Evolutionary conservation across 495 filamentous ascomycete genomes (phyloP).

Genomic region (Hypoxylon fuscum): DNA sequence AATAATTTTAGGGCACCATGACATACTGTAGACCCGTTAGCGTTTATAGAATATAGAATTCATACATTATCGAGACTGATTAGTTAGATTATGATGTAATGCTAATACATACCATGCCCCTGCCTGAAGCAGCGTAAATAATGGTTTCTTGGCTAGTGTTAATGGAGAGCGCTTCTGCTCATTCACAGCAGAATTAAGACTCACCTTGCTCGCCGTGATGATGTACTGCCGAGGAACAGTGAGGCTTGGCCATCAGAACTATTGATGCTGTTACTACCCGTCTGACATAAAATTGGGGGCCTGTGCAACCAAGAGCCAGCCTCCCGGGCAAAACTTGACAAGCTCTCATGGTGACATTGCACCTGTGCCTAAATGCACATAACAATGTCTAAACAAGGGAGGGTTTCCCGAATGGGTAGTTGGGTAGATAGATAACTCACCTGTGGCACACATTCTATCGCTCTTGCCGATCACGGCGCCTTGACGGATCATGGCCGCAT

Average conservation of each 20-base stretch:
- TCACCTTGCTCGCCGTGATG: conserved; percentile 61
- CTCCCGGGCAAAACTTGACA: conserved; percentile 1
- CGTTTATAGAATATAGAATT: conserved; percentile 3
- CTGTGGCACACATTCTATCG: conserved; percentile 65
- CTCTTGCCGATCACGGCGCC: conserved; percentile 67
- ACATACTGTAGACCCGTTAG: conserved; percentile 31
- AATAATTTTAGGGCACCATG: neutral
- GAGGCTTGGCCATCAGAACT: conserved; percentile 57
- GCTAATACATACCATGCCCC: conserved; percentile 42
- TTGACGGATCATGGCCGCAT: conserved; percentile 48
- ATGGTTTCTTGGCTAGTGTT: conserved; percentile 52
- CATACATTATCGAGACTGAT: neutral
- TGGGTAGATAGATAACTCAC: conserved; percentile 44
- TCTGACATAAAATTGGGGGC: conserved; percentile 22
- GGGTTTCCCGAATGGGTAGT: conserved; percentile 3
- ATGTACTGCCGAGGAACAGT: conserved; percentile 51
- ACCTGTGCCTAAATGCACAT: conserved; percentile 1
- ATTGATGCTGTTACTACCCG: conserved; percentile 28
- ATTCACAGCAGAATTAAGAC: conserved; percentile 22
- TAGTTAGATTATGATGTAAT: neutral
- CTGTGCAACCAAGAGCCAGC: conserved; percentile 9
- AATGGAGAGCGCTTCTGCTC: neutral
- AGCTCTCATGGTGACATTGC: conserved; percentile 20
- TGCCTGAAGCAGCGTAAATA: conserved; percentile 55
- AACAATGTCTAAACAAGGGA: conserved; percentile 10